Evolutionary conservation across 768 basidiomycete species (phyloP).

Genomic region (Boletus fagicola): DNA sequence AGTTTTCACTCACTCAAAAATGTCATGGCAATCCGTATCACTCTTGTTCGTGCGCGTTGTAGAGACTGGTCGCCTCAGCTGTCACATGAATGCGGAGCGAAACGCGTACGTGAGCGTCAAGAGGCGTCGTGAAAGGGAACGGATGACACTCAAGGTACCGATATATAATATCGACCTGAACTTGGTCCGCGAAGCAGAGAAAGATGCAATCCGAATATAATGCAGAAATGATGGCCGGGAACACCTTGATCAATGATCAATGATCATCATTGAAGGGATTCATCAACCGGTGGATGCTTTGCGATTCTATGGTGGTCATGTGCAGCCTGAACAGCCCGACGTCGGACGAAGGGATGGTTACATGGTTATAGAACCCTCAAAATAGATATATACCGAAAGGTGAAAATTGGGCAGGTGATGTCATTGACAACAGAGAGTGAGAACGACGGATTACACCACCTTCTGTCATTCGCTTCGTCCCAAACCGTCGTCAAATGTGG

Average conservation of each 20-base stretch:
- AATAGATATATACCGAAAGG: background rate
- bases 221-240: background rate
- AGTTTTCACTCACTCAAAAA: background rate
- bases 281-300: background rate
- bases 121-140: background rate
- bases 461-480: background rate
- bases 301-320: background rate
- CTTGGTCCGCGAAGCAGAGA: background rate
- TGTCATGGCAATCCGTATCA: background rate
- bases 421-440: background rate
- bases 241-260: background rate
- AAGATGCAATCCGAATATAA: background rate
- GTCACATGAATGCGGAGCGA: background rate
- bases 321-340: background rate
- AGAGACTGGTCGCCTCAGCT: background rate
- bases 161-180: background rate
- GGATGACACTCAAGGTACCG: background rate
- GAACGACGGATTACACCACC: background rate
- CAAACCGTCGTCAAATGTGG: slow-evolving; percentile 1
- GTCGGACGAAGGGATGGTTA: background rate
- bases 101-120: background rate
- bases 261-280: background rate
- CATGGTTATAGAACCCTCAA: background rate
- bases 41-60: background rate
- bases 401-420: background rate